Evolutionary conservation across 2,329 filamentous ascomycete species (phyloP), one percentile per base, ranked within the genome.

Genomic region (Penicillium concentricum): DNA sequence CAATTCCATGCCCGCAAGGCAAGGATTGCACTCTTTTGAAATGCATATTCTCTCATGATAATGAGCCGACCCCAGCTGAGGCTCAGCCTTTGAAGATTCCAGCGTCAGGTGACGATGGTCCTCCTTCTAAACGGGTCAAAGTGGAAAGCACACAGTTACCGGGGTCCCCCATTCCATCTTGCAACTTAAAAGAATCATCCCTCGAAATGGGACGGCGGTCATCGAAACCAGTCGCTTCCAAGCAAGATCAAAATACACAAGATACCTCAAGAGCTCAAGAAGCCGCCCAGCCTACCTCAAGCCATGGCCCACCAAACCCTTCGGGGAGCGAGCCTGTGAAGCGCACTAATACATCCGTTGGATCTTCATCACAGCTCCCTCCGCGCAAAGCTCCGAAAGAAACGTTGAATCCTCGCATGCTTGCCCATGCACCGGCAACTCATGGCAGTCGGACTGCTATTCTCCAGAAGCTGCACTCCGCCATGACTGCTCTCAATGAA

Each of bases 21-120:
- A 65, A 71, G 28, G 60, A 71, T 57, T 87, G 85, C 70, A 65
- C 70, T 30, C 72, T 87, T 13, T 73, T 81, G 15, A 79, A 79
- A 60, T 88, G 85, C 72, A 79, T 87, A 20, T 88, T 87, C 71
- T 76, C 73, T 13, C 85, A 87, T 16, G 28, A 39, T 18, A 69
- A 78, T 52, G 52, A 65, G 15, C 8, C 52, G 15, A 22, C 43
- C 41, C 41, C 41, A 10, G 15, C 51, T 41, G 28, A 53, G 24
- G 48, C 55, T 20, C 48, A 8, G 24, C 2, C 4, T 20, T 24
- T 10, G 6, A 60, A 61, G 45, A 66, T 64, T 43, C 62, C 65
- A 56, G 42, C 57, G 37, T 61, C 54, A 24, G 52, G 52, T 37
- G 28, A 49, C 3, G 15, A 45, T 48, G 38, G 63, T 39, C 71